phyloP scores from a whole-genome alignment of 2,329 filamentous ascomycete species.

The Aspergillus sp. region DNA sequence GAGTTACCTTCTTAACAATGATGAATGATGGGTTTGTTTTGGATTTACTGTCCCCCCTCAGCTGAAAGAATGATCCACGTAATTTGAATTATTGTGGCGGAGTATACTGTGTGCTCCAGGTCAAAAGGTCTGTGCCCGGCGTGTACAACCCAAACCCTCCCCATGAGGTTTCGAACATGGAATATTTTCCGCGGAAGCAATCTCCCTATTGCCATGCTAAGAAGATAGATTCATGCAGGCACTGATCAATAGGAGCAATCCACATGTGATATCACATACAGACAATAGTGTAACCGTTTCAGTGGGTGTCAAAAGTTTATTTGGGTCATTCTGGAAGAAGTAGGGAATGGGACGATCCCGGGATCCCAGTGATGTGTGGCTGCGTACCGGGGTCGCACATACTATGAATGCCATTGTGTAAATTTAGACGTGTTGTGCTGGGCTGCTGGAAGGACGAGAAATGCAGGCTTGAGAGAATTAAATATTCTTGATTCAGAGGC shows the following conservation, averaged over 20 bases:
- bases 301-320: constrained; percentile 7
- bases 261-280: constrained; percentile 13
- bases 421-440: neutral
- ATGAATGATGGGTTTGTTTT: neutral
- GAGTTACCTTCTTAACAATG: neutral
- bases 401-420: neutral
- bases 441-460: neutral
- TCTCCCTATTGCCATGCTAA: neutral
- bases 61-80: neutral
- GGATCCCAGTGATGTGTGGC: neutral
- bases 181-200: neutral
- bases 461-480: neutral
- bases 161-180: neutral
- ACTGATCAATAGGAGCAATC: neutral
- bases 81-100: neutral
- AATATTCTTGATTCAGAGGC: neutral
- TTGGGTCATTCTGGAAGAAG: neutral
- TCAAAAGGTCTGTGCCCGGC: neutral
- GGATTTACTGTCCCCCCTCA: neutral
- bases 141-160: neutral
- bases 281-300: constrained; percentile 10
- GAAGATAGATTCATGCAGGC: neutral
- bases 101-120: neutral
- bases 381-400: neutral
- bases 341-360: neutral